Conservation (phyloP, 2,329 filamentous ascomycete genomes). For the Ophiostoma piceae region DNA sequence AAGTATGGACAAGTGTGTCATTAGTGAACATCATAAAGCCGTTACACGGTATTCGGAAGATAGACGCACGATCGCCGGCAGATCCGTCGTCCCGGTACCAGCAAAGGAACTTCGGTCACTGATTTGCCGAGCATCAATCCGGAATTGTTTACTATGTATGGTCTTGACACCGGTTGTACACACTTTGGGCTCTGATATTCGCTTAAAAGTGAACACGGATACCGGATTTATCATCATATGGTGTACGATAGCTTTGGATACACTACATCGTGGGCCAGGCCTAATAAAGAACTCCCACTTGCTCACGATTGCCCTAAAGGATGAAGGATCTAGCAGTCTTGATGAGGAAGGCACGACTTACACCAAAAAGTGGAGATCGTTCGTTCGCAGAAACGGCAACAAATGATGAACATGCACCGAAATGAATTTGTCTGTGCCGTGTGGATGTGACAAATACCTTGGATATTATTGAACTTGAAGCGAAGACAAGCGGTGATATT, state of each 20-base stretch:
- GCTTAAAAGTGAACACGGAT: no score
- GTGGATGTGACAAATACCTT: not conserved
- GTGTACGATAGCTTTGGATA: no score
- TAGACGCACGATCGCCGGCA: not conserved
- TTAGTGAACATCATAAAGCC: not conserved
- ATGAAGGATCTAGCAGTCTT: not conserved
- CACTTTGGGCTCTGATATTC: not conserved
- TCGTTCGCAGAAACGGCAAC: not conserved
- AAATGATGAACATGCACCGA: not conserved
- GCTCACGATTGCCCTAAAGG: not conserved
- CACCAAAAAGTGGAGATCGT: constrained; percentile 11
- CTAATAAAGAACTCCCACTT: no score
- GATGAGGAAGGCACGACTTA: constrained; percentile 14
- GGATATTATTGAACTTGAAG: no score
- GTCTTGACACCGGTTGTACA: no score
- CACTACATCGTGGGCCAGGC: no score
- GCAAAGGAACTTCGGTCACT: not conserved
- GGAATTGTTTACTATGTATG: not conserved
- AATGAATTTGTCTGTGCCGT: not conserved
- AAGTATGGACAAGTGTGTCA: not conserved
- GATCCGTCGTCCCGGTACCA: not conserved
- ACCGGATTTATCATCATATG: no score
- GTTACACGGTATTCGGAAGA: not conserved
- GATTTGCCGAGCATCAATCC: not conserved
- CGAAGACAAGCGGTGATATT: not conserved